Percentiles rank a stretch among this genome's conserved stretches.
These are phyloP conservation scores for Aspergillus ostianus DNA, from an alignment of 495 filamentous ascomycete genomes.

Conservation along the genomic window DNA sequence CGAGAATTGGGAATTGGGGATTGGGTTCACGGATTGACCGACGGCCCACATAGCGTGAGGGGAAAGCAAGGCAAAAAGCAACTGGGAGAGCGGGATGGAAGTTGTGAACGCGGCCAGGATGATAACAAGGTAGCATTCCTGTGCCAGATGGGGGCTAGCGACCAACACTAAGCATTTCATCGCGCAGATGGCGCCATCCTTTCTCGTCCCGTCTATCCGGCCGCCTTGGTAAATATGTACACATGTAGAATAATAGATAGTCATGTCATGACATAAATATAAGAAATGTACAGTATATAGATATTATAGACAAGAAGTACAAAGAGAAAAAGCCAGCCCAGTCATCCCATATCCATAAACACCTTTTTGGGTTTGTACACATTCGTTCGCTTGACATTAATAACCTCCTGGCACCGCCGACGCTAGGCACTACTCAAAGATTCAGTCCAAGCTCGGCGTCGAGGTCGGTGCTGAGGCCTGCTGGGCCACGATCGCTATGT, in stretches of 20 bases:
- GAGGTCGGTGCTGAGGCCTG: slow-evolving; percentile 20
- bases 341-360: neutral
- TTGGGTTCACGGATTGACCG: neutral
- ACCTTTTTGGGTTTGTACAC: neutral
- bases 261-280: neutral
- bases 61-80: neutral
- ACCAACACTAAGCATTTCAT: neutral
- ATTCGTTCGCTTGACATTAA: neutral
- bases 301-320: neutral
- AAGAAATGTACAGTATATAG: neutral
- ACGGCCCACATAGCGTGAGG: slow-evolving; percentile 13
- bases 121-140: slow-evolving; percentile 16
- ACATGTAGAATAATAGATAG: too few species aligned
- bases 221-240: neutral
- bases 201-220: neutral
- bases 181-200: neutral
- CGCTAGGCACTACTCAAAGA: slow-evolving; percentile 18
- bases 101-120: neutral
- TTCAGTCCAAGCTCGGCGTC: slow-evolving; percentile 35
- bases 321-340: neutral
- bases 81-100: neutral
- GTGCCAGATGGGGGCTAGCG: neutral
- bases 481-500: slow-evolving; percentile 10
- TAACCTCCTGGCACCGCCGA: slow-evolving; percentile 9
- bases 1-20: neutral